Evolutionary conservation across 2,329 filamentous ascomycete species (phyloP).

Genomic region (Ceratocystis diversiconidia): DNA sequence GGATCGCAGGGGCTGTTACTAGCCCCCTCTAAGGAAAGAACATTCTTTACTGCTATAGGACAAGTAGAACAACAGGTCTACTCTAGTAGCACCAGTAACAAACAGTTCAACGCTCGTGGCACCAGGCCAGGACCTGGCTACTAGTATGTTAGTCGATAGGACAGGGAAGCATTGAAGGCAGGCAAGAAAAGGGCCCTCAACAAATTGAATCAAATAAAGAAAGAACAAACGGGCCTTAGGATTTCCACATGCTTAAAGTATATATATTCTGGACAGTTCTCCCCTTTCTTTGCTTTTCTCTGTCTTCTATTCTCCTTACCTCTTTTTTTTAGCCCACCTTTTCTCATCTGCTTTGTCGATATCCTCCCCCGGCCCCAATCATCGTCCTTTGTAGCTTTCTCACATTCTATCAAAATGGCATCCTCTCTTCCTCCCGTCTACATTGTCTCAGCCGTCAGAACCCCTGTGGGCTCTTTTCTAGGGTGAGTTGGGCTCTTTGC

Average conservation of each 20-base stretch:
- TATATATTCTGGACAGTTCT: constrained; percentile 15
- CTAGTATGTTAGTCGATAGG: not conserved
- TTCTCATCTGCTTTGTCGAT: constrained; percentile 12
- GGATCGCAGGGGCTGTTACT: not conserved
- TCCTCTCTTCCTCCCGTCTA: constrained; percentile 67
- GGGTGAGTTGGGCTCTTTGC: constrained; percentile 43
- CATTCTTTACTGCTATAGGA: not conserved
- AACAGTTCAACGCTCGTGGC: not conserved
- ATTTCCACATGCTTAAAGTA: not conserved
- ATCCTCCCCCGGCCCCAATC: not conserved
- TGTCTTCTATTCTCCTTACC: constrained; percentile 16
- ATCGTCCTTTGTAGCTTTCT: not conserved
- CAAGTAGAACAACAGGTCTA: not conserved
- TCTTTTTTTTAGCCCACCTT: constrained; percentile 15
- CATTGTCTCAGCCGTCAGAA: constrained; percentile 84
- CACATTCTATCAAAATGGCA: constrained; percentile 12
- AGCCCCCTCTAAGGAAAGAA: not conserved
- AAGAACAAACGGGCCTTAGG: not conserved
- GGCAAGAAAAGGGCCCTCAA: constrained; percentile 6
- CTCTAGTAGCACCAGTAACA: too few species aligned
- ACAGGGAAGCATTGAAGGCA: constrained; percentile 9
- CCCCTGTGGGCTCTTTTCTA: constrained; percentile 85
- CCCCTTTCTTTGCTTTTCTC: constrained; percentile 17
- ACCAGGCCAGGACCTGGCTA: not conserved
- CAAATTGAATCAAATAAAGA: constrained; percentile 8